Evolutionary conservation across 768 basidiomycete species (phyloP), one percentile per base, ranked within the genome.

Genomic region (Boletus insuetus): DNA sequence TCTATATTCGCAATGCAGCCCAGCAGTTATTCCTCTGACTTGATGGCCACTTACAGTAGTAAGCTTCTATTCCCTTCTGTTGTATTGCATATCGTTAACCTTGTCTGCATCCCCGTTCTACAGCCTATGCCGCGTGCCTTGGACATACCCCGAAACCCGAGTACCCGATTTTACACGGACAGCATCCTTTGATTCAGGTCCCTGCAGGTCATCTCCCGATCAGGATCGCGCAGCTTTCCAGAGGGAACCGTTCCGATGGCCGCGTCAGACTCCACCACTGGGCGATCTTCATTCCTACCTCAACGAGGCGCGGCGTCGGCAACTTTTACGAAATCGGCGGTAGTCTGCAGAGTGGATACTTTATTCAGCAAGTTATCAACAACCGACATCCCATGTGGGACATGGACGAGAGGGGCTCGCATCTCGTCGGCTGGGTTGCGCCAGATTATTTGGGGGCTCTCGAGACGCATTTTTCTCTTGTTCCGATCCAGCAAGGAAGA

Each of bases 271-370:
- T 43, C 7, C 22, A 54, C 40, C 49, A 58, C 34, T 60, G 56
- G 52, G 52, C 53, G 4, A 54, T 54, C 37, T 58, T 48, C 49
- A 45, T 54, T 37, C 46, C 46, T 4, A 35, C 34, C 34, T 35
- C 34, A 6, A 35, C 34, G 12, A 11, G 34, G 3, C 49, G 57
- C 3, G 53, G 49, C 2, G 22, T 59, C 10, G 53, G 57, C 24
- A 60, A 54, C 43, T 60, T 29, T 41, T 54, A 59, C 39, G 57
- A 52, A 20, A 20, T 59, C 38, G 49, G 17, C 1, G 53, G 53
- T 4, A 43, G 46, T 31, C 46, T 52, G 6, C 39, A 20, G 32
- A 43, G 35, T 0, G 46, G 57, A 3, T 59, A 61, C 17, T 14
- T 38, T 6, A n/a, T 20, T 3, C 47, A 49, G 20, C n/a, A 43